phyloP scores from a whole-genome alignment of 768 basidiomycete genomes.

The Suillus sp. region DNA sequence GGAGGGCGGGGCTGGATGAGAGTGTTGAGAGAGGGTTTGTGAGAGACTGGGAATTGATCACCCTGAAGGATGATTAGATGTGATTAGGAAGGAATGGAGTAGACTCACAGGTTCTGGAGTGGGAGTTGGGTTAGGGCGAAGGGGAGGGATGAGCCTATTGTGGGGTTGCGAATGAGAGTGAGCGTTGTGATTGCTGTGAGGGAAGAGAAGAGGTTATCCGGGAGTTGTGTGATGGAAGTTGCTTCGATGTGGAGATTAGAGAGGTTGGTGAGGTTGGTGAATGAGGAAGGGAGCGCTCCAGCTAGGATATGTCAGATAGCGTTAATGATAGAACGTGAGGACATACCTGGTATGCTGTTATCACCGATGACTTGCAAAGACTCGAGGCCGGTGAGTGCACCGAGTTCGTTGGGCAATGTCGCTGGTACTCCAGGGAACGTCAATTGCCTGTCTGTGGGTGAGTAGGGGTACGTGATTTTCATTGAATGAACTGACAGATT shows the following conservation, averaged over 20 bases:
- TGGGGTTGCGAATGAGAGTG: slow-evolving; percentile 41
- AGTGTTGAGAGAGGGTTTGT: slow-evolving; percentile 36
- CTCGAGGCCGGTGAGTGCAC: slow-evolving; percentile 40
- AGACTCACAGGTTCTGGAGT: slow-evolving; percentile 42
- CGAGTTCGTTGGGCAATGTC: slow-evolving; percentile 44
- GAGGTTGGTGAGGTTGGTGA: slow-evolving; percentile 40
- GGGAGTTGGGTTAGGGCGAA: slow-evolving; percentile 34
- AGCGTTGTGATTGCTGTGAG: slow-evolving; percentile 38
- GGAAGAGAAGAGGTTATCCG: slow-evolving; percentile 36
- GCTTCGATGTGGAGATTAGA: slow-evolving; percentile 43
- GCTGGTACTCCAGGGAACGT: slow-evolving; percentile 51
- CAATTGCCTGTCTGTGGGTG: slow-evolving; percentile 33
- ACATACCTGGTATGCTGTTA: slow-evolving; percentile 43
- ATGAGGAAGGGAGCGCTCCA: slow-evolving; percentile 43
- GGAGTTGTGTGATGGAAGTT: slow-evolving; percentile 40
- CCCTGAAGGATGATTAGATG: slow-evolving; percentile 24
- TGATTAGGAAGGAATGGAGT: neutral
- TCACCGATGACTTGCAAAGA: slow-evolving; percentile 44
- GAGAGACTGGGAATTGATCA: slow-evolving; percentile 40
- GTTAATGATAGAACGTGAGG: neutral
- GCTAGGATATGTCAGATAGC: slow-evolving; percentile 26
- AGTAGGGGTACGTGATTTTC: neutral
- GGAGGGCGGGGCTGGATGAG: slow-evolving; percentile 34
- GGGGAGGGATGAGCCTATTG: slow-evolving; percentile 42
- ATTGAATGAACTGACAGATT: slow-evolving; percentile 39